A percentile compares a stretch with the other conserved stretches of the same genome.
Conservation (phyloP, 2,329 filamentous ascomycete species). For the Fusarium sp. region DNA sequence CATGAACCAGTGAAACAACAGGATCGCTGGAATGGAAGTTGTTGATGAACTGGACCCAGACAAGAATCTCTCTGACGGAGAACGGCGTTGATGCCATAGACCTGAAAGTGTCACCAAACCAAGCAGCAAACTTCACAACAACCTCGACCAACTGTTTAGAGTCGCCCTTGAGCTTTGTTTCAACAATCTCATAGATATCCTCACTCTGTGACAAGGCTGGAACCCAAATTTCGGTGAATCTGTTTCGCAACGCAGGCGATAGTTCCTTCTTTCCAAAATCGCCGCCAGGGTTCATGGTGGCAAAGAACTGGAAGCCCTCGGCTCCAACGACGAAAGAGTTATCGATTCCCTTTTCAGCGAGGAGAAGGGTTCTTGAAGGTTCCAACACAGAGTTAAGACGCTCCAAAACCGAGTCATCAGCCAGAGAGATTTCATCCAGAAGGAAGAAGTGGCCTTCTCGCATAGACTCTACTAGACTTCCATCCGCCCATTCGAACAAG, state of each 20-base stretch:
- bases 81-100: conserved; percentile 80
- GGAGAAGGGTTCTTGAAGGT: conserved; percentile 82
- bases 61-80: conserved; percentile 90
- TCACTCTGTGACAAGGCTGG: conserved; percentile 85
- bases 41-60: conserved; percentile 95
- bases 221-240: conserved; percentile 99
- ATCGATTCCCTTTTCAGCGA: conserved; percentile 92
- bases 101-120: conserved; percentile 89
- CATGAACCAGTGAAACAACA: conserved; percentile 73
- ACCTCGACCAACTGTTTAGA: conserved; percentile 70
- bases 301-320: conserved; percentile 92
- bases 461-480: conserved; percentile 94
- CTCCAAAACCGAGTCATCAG: conserved; percentile 96
- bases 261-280: conserved; percentile 99
- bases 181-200: conserved; percentile 89
- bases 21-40: conserved; percentile 63
- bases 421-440: conserved; percentile 96
- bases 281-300: conserved; percentile 98
- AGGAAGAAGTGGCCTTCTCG: conserved; percentile 89
- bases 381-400: conserved; percentile 97
- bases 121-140: conserved; percentile 89
- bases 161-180: conserved; percentile 73
- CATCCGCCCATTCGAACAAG: conserved; percentile 96
- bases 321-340: conserved; percentile 82
- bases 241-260: conserved; percentile 92